phyloP scores from a whole-genome alignment of 345 rosid genomes.

The Bretschneidera sinensis region DNA sequence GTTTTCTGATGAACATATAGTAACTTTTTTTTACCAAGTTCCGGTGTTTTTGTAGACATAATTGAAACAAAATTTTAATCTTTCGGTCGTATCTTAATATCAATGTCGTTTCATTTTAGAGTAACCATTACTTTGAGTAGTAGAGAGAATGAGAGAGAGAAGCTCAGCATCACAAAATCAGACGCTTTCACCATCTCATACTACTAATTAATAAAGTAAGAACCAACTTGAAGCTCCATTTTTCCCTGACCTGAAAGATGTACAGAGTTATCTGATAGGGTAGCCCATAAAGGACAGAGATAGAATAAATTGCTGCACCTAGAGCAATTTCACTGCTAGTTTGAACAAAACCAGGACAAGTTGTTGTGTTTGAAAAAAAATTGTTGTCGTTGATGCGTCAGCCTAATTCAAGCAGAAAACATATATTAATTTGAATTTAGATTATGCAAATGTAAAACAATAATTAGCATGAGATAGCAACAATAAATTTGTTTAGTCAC shows the following conservation, averaged over 20 bases:
- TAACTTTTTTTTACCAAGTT: too few relatives aligned
- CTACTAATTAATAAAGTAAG: too few relatives aligned
- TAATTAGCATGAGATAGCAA: background rate
- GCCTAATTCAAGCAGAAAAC: conserved; percentile 21
- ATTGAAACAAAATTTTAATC: background rate
- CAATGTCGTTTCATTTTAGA: too few relatives aligned
- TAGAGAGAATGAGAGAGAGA: too few relatives aligned
- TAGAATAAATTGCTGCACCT: conserved; percentile 49
- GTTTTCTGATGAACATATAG: too few relatives aligned
- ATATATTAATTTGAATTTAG: background rate
- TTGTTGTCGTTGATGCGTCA: too few relatives aligned
- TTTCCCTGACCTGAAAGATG: conserved; percentile 35
- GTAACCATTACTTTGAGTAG: too few relatives aligned
- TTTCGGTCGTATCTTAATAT: background rate
- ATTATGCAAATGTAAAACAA: background rate
- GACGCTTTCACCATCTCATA: too few relatives aligned
- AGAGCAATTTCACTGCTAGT: conserved; percentile 49
- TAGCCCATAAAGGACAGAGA: conserved; percentile 32
- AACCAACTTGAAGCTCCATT: too few relatives aligned
- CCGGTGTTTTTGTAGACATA: too few relatives aligned
- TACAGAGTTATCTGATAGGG: conserved; percentile 45
- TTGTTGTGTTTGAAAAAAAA: conserved; percentile 35
- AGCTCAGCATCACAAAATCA: too few relatives aligned
- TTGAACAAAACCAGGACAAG: conserved; percentile 60
- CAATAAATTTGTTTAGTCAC: background rate